Base-by-base conservation (phyloP, 371 early-diverging fungal genomes). In the Coemansia sp. region DNA sequence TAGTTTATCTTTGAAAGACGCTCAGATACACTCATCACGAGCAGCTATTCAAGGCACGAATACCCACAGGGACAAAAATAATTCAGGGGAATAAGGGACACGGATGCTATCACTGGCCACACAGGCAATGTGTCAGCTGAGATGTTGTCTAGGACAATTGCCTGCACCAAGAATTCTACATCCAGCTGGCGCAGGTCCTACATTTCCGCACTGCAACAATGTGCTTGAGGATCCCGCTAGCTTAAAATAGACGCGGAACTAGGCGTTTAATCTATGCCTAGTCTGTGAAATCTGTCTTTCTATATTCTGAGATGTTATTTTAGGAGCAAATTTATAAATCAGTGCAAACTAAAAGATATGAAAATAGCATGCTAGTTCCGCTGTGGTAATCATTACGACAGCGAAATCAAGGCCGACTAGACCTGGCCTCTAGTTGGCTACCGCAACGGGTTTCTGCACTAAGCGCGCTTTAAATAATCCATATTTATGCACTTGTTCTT, bases 41-140 rank as follows among this genome's bases (percentile, higher is more conserved):
- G 18, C 18, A 31, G 57, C 16, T 13, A n/a, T 29, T 45, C 45
- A 45, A 16, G 45, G n/a, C n/a, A n/a, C n/a, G 3, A n/a, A 16
- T n/a, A 45, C 45, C 8, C 50, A 50, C 50, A 50, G 18, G 50
- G 50, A 26, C 54, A 54, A 54, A 54, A 29, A 54, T 31, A 54
- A 54, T 31, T 56, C 16, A 29, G 31, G 56, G 37, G 34, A n/a
- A n/a, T 7, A 18, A 26, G 26, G 31, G 26, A 27, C 37, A 37
- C 37, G 55, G 27, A 54, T 31, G 26, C 31, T 29, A 29, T 21
- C 16, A 31, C 18, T 56, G 34, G 56, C 56, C 18, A 31, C n/a
- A 27, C 50, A 45, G 45, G 45, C n/a, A 13, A 54, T 26, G 21
- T 31, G 56, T 56, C 56, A 56, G 56, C 56, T 56, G 56, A 56